Evolutionary conservation across 306 rosid species (phyloP).

Genomic region (Quercus dentata): DNA sequence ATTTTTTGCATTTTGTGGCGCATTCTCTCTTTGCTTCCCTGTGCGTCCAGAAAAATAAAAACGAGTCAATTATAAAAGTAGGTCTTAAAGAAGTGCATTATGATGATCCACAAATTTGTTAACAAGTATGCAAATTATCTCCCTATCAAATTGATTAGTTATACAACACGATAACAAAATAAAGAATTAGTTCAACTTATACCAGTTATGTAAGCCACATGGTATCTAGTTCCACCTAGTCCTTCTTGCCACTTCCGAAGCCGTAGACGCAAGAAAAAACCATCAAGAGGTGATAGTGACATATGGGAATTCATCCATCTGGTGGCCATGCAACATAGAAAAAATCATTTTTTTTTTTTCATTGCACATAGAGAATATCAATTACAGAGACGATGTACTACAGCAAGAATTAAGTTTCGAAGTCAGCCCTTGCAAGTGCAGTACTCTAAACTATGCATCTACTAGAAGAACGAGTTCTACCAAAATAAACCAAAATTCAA

Average conservation of each 20-base stretch:
- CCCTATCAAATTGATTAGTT: not conserved
- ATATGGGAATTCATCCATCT: conserved; percentile 64
- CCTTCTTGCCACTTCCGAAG: conserved; percentile 93
- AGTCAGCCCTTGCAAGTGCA: not conserved
- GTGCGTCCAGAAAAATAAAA: conserved; percentile 18
- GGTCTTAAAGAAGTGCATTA: not conserved
- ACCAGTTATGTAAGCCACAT: conserved; percentile 86
- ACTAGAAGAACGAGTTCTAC: not conserved
- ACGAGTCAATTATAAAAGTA: not conserved
- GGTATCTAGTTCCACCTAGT: conserved; percentile 72
- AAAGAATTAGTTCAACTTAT: conserved; percentile 20
- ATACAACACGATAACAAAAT: conserved; percentile 2
- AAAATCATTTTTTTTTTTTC: not conserved
- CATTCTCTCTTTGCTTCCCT: conserved; percentile 44
- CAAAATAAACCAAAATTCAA: not conserved
- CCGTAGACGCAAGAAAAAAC: conserved; percentile 84
- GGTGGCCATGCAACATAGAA: conserved; percentile 15
- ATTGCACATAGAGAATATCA: not conserved
- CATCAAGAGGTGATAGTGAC: conserved; percentile 58
- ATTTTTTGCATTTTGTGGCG: conserved; percentile 30
- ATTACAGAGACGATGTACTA: not conserved
- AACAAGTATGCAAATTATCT: not conserved
- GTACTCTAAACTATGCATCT: not conserved
- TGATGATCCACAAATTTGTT: not conserved
- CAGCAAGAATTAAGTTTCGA: not conserved